These are phyloP conservation scores for Ceratonia siliqua DNA, from an alignment of 306 rosid genomes.

Conservation along the genomic window DNA sequence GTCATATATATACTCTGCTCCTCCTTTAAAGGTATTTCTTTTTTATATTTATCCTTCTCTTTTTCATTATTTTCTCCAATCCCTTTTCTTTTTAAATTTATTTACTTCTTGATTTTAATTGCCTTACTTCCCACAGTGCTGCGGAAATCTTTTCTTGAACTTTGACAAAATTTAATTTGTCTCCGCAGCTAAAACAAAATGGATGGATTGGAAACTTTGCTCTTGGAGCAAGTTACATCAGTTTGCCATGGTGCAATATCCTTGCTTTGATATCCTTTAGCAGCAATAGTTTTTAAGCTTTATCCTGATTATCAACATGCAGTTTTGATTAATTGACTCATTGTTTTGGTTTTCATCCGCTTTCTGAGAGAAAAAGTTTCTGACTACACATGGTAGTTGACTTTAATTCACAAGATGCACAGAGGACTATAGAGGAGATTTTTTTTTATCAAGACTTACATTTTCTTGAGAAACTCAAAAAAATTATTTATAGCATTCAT, in stretches of 20 bases:
- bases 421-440: neutral
- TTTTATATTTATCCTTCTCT: neutral
- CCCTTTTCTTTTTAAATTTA: too few relatives aligned
- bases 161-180: slow-evolving; percentile 37
- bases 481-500: neutral
- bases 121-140: too few relatives aligned
- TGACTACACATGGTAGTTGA: slow-evolving; percentile 4
- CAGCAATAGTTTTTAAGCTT: neutral
- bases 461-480: neutral
- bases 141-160: neutral
- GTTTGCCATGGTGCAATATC: slow-evolving; percentile 87
- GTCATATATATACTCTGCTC: slow-evolving; percentile 95
- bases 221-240: slow-evolving; percentile 97
- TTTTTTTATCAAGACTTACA: too few relatives aligned
- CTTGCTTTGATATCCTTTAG: slow-evolving; percentile 32
- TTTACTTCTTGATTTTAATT: too few relatives aligned
- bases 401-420: neutral
- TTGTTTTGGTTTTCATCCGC: neutral
- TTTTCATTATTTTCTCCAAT: neutral
- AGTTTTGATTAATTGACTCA: slow-evolving; percentile 6
- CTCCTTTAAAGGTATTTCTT: slow-evolving; percentile 77
- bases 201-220: slow-evolving; percentile 99
- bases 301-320: neutral
- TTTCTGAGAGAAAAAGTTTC: neutral
- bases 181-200: slow-evolving; percentile 89